Conservation (phyloP, 1,284 basidiomycete genomes). For the Ustilago tritici region DNA sequence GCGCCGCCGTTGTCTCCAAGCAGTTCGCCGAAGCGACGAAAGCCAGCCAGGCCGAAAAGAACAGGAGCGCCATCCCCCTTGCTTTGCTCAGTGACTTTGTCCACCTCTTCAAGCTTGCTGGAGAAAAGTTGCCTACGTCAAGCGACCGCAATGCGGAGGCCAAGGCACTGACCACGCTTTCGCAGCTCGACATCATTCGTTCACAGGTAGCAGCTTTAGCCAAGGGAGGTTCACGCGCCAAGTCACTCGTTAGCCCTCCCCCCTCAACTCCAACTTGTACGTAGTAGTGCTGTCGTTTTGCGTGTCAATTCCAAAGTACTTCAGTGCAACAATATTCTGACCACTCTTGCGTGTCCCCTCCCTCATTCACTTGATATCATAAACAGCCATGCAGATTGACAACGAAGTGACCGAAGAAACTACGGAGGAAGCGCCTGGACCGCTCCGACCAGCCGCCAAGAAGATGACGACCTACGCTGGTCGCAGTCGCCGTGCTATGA, state of each 20-base stretch:
- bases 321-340: conserved; percentile 12
- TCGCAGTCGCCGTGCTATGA: conserved; percentile 41
- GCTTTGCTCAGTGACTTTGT: conserved; percentile 65
- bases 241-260: conserved; percentile 22
- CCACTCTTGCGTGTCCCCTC: conserved; percentile 8
- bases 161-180: conserved; percentile 36
- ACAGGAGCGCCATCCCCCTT: conserved; percentile 55
- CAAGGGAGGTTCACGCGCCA: conserved; percentile 15
- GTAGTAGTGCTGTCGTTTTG: conserved; percentile 29
- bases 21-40: conserved; percentile 61
- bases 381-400: conserved; percentile 9
- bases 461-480: conserved; percentile 45
- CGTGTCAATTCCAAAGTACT: conserved; percentile 4
- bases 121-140: conserved; percentile 9
- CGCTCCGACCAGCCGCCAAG: conserved; percentile 17
- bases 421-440: background rate
- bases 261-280: conserved; percentile 41
- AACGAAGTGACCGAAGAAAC: background rate
- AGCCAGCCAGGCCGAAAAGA: conserved; percentile 57
- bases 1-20: conserved; percentile 61
- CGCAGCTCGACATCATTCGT: conserved; percentile 58
- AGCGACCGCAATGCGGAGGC: conserved; percentile 35
- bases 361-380: conserved; percentile 1
- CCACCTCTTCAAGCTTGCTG: conserved; percentile 58
- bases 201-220: conserved; percentile 48